These are phyloP conservation scores for Sporisorium sorghi DNA, from an alignment of 1,284 basidiomycete species.

Conservation along the genomic window DNA sequence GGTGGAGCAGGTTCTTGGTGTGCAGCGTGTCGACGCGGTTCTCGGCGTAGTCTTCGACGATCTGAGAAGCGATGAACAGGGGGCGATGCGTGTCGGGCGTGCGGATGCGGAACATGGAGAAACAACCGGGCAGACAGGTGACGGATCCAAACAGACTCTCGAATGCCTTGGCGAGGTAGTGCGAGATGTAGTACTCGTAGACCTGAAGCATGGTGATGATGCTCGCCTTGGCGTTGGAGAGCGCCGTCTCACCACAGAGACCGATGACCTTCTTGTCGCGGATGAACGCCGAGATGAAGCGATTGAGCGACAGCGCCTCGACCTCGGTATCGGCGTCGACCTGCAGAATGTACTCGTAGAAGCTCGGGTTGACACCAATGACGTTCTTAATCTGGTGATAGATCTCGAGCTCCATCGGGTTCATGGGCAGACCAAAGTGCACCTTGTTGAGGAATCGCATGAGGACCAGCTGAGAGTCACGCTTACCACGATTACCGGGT, in stretches of 20 bases:
- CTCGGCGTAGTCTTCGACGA: conserved; percentile 93
- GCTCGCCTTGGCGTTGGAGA: conserved; percentile 90
- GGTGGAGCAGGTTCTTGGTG: conserved; percentile 86
- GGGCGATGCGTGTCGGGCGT: conserved; percentile 69
- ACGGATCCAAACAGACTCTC: conserved; percentile 96
- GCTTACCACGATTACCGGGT: conserved; percentile 80
- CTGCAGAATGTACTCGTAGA: conserved; percentile 97
- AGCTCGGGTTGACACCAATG: conserved; percentile 96
- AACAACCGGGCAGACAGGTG: conserved; percentile 87
- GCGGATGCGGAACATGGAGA: conserved; percentile 68
- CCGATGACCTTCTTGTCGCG: conserved; percentile 93
- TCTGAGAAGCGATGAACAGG: conserved; percentile 77
- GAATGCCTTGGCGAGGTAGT: conserved; percentile 96
- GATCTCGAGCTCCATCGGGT: conserved; percentile 94
- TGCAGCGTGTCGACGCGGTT: conserved; percentile 96
- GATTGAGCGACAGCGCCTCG: conserved; percentile 84
- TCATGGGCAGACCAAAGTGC: conserved; percentile 96
- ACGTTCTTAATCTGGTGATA: conserved; percentile 99
- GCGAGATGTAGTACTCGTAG: conserved; percentile 70
- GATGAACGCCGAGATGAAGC: conserved; percentile 84
- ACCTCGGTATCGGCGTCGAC: conserved; percentile 95
- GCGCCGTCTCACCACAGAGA: conserved; percentile 91
- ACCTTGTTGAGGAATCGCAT: conserved; percentile 99
- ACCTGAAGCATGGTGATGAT: conserved; percentile 98
- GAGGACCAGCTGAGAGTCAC: conserved; percentile 91